Conservation (phyloP, 2,329 filamentous ascomycete species). For the Aspergillus luchuensis region DNA sequence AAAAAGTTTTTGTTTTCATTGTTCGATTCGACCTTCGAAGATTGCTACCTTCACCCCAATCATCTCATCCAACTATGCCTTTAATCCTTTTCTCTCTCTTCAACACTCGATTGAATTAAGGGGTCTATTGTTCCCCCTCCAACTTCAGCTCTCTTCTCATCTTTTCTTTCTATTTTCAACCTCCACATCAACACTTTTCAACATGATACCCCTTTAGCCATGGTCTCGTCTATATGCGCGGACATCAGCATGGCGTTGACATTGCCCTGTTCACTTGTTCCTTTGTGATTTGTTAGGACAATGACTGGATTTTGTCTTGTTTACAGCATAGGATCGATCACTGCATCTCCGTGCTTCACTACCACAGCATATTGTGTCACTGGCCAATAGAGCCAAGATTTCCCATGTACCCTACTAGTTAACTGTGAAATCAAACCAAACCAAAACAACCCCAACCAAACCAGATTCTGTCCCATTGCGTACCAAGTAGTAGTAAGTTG, state of each 20-base stretch:
- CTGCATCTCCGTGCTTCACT: neutral
- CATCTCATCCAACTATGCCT: constrained; percentile 16
- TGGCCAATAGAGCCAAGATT: neutral
- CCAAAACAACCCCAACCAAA: neutral
- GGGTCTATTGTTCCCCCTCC: neutral
- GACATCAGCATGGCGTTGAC: constrained; percentile 1
- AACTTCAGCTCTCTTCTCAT: neutral
- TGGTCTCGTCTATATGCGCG: neutral
- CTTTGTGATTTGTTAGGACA: neutral
- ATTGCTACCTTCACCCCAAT: constrained; percentile 13
- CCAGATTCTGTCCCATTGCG: neutral
- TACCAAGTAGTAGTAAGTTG: no score
- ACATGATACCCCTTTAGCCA: constrained; percentile 14
- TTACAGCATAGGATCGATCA: neutral
- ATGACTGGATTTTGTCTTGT: neutral
- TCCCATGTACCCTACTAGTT: neutral
- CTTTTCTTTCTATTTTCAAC: neutral
- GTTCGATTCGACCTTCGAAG: neutral
- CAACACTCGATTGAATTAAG: neutral
- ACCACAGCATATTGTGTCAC: neutral
- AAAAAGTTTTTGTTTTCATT: constrained; percentile 29
- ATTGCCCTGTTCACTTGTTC: neutral
- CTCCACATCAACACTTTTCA: constrained; percentile 5
- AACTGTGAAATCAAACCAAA: constrained; percentile 3
- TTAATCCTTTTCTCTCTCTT: neutral